Conservation (phyloP, 306 rosid genomes). For the Cucurbita argyrosperma region DNA sequence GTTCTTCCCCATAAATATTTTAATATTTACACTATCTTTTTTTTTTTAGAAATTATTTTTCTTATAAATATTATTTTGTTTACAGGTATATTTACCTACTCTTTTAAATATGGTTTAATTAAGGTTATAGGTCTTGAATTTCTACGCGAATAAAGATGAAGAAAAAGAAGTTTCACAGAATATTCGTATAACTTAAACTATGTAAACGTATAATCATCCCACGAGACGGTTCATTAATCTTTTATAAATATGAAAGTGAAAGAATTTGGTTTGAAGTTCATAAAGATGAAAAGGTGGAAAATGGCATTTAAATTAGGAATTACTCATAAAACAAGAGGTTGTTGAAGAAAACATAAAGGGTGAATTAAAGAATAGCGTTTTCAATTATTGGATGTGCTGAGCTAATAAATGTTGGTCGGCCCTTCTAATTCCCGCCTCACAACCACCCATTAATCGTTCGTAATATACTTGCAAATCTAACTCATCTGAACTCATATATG, state of each 20-base stretch:
- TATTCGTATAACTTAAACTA: no score
- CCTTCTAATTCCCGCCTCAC: background rate
- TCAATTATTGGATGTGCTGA: background rate
- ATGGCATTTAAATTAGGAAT: background rate
- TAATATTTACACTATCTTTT: no score
- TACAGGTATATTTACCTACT: no score
- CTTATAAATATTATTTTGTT: no score
- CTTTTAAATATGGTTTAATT: no score
- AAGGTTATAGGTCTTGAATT: no score
- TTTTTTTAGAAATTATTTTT: no score
- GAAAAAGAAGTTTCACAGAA: no score
- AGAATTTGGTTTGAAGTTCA: background rate
- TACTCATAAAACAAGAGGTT: background rate
- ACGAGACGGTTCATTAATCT: background rate
- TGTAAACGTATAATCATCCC: no score
- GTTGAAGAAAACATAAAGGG: background rate
- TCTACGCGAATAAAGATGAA: no score
- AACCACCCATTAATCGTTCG: background rate
- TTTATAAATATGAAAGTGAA: background rate
- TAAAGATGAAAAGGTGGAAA: background rate
- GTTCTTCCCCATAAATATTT: background rate
- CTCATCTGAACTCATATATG: no score
- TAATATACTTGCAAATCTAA: no score
- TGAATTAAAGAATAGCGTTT: background rate
- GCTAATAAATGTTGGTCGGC: constrained; percentile 1